These are phyloP conservation scores for Lepidium sativum DNA, from an alignment of 345 rosid genomes.

Conservation along the genomic window DNA sequence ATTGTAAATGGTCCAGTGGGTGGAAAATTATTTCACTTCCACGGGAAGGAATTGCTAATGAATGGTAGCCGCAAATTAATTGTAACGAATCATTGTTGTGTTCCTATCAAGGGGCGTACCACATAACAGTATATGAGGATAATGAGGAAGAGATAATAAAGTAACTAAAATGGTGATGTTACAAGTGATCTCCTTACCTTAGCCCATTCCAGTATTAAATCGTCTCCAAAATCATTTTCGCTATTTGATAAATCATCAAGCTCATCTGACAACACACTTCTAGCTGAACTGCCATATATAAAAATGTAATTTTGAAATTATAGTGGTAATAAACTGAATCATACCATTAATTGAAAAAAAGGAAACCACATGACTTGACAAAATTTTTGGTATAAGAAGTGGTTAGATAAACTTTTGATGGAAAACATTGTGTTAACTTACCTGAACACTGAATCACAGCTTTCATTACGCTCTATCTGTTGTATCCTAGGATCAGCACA, in stretches of 20 bases:
- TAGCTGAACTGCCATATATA: slow-evolving; percentile 90
- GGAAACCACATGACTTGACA: no score
- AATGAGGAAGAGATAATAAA: slow-evolving; percentile 5
- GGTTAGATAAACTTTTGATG: not conserved
- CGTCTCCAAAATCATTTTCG: slow-evolving; percentile 59
- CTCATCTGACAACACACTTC: slow-evolving; percentile 65
- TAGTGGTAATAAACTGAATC: slow-evolving; percentile 9
- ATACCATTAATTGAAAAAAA: not conserved
- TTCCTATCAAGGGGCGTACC: slow-evolving; percentile 57
- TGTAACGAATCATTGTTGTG: slow-evolving; percentile 71
- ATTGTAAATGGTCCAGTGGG: slow-evolving; percentile 89
- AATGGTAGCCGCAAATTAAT: slow-evolving; percentile 81
- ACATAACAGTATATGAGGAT: slow-evolving; percentile 13
- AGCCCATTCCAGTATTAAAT: slow-evolving; percentile 82
- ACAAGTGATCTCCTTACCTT: slow-evolving; percentile 45
- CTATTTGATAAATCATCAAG: slow-evolving; percentile 50
- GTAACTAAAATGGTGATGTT: slow-evolving; percentile 5
- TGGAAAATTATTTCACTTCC: slow-evolving; percentile 66
- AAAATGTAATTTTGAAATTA: slow-evolving; percentile 32
- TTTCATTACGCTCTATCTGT: slow-evolving; percentile 52
- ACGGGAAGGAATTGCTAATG: slow-evolving; percentile 52
- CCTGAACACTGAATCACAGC: slow-evolving; percentile 79
- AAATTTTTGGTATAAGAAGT: not conserved
- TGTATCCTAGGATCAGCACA: slow-evolving; percentile 32
- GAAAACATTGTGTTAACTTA: slow-evolving; percentile 16